A percentile compares a stretch with the other conserved stretches of the same genome.
Conservation (phyloP, 495 filamentous ascomycete genomes). For the Aspergillus affinis region DNA sequence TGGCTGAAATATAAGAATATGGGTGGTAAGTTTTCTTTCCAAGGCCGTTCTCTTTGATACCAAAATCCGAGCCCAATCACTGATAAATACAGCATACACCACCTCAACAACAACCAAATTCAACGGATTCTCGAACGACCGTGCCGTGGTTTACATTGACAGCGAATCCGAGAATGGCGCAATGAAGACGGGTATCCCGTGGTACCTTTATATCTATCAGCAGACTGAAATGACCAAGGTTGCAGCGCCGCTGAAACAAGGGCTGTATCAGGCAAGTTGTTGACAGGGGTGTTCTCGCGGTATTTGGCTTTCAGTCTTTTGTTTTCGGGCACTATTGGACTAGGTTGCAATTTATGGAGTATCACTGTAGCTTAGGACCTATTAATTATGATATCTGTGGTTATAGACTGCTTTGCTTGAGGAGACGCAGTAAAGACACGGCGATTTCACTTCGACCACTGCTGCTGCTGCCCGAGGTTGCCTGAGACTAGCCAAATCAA, state of each 20-base stretch:
- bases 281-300: background rate
- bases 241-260: background rate
- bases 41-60: background rate
- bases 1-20: conserved; percentile 38
- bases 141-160: conserved; percentile 2
- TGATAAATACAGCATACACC: conserved; percentile 22
- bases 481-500: too few species aligned
- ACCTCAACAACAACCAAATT: conserved; percentile 27
- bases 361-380: background rate
- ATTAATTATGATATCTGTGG: too few species aligned
- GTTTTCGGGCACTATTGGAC: too few species aligned
- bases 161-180: background rate
- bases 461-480: too few species aligned
- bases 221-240: background rate
- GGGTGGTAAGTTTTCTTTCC: conserved; percentile 24
- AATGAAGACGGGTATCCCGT: background rate
- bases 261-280: background rate
- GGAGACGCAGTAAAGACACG: too few species aligned
- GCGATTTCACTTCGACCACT: too few species aligned
- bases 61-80: background rate
- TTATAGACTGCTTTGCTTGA: too few species aligned
- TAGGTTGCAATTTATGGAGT: background rate
- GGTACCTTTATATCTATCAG: background rate
- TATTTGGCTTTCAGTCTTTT: background rate
- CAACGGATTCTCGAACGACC: conserved; percentile 23